Evolutionary conservation across 148 eudicot species (phyloP).

Genomic region (Polygonum maritimum): DNA sequence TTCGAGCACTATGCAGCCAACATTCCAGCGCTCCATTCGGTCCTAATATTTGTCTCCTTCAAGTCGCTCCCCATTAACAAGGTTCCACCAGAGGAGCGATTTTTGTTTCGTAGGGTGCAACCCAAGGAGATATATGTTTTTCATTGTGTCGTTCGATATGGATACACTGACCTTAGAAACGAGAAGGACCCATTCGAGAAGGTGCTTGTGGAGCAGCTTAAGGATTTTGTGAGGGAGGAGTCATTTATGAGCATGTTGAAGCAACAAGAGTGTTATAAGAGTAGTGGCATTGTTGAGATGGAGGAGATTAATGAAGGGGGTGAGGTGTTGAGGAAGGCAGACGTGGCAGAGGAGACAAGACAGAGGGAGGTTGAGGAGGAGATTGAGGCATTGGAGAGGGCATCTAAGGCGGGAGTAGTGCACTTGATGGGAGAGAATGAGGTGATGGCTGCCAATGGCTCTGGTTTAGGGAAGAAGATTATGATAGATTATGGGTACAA

Average conservation of each 20-base stretch:
- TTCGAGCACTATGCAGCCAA: slow-evolving; percentile 32
- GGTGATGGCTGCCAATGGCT: slow-evolving; percentile 23
- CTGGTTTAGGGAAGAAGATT: slow-evolving; percentile 19
- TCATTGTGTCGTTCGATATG: slow-evolving; percentile 42
- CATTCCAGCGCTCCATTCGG: slow-evolving; percentile 28
- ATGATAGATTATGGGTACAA: slow-evolving; percentile 23
- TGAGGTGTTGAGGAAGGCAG: not conserved
- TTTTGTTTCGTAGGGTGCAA: slow-evolving; percentile 31
- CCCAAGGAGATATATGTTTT: slow-evolving; percentile 25
- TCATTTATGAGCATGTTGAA: not conserved
- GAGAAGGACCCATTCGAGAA: slow-evolving; percentile 31
- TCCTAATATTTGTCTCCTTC: slow-evolving; percentile 31
- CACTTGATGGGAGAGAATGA: slow-evolving; percentile 37
- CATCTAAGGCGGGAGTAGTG: slow-evolving; percentile 23
- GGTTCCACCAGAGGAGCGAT: slow-evolving; percentile 37
- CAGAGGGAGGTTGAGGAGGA: slow-evolving; percentile 16
- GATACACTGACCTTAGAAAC: slow-evolving; percentile 24
- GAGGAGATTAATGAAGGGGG: not conserved
- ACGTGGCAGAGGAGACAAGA: not conserved
- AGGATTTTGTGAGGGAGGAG: slow-evolving; percentile 19
- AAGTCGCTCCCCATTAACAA: slow-evolving; percentile 39
- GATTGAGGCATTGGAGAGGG: slow-evolving; percentile 21
- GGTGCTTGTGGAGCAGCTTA: slow-evolving; percentile 21
- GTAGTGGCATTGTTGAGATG: not conserved
- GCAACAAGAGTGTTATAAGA: not conserved